These are phyloP conservation scores for Arxiozyma slooffiae DNA, from an alignment of 1,139 yeast genomes.

Conservation along the genomic window DNA sequence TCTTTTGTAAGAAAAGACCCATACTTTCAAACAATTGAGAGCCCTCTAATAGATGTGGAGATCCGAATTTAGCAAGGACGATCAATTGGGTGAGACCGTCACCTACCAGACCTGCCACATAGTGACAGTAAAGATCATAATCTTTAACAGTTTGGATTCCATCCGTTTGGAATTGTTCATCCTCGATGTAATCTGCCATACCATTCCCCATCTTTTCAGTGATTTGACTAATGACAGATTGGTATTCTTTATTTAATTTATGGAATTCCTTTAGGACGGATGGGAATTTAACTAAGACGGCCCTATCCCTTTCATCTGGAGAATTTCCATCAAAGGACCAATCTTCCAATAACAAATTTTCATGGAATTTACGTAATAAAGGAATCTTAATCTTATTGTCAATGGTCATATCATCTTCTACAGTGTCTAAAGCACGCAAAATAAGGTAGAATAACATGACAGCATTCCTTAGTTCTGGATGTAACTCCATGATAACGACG, in stretches of 20 bases:
- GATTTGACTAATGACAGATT: slow-evolving; percentile 66
- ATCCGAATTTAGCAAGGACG: slow-evolving; percentile 57
- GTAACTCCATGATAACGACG: slow-evolving; percentile 82
- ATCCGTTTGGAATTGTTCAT: slow-evolving; percentile 55
- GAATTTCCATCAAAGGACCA: slow-evolving; percentile 77
- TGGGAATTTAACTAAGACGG: slow-evolving; percentile 69
- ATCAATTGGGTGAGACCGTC: slow-evolving; percentile 84
- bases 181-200: slow-evolving; percentile 87
- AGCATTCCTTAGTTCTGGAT: slow-evolving; percentile 79
- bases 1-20: slow-evolving; percentile 72
- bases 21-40: slow-evolving; percentile 59
- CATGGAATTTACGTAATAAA: slow-evolving; percentile 57
- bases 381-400: slow-evolving; percentile 65
- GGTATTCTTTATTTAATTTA: slow-evolving; percentile 63
- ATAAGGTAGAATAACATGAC: slow-evolving; percentile 77
- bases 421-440: slow-evolving; percentile 85
- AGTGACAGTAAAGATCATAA: slow-evolving; percentile 86
- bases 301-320: slow-evolving; percentile 71
- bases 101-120: slow-evolving; percentile 96
- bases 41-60: slow-evolving; percentile 32
- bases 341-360: slow-evolving; percentile 49
- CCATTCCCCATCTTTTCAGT: slow-evolving; percentile 89
- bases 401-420: slow-evolving; percentile 93
- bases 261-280: slow-evolving; percentile 60
- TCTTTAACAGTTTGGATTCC: slow-evolving; percentile 75